Conservation (phyloP, 2,329 filamentous ascomycete genomes). For the Cercospora sesami region DNA sequence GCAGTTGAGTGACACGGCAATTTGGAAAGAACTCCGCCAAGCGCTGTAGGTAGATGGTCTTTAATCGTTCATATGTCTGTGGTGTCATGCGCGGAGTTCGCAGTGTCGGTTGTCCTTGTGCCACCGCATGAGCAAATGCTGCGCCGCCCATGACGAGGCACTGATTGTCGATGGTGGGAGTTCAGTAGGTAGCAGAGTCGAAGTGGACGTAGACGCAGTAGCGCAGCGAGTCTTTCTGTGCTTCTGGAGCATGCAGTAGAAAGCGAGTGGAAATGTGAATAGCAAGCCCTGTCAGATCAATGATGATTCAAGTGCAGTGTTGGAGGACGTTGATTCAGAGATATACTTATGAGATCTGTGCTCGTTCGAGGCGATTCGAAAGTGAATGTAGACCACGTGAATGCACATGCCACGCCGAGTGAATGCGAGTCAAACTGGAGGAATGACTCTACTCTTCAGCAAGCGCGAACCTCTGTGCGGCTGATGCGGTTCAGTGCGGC, state of each 20-base stretch:
- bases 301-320: neutral
- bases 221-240: neutral
- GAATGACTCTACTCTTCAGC: neutral
- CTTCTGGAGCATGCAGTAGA: neutral
- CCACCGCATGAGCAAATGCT: slow-evolving; percentile 53
- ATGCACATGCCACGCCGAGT: neutral
- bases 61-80: slow-evolving; percentile 57
- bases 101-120: slow-evolving; percentile 47
- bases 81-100: slow-evolving; percentile 66
- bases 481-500: neutral
- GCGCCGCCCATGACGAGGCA: slow-evolving; percentile 63
- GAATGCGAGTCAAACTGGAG: neutral
- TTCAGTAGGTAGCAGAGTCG: neutral
- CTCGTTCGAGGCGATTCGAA: neutral
- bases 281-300: neutral
- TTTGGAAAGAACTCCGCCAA: slow-evolving; percentile 55
- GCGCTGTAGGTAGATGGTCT: slow-evolving; percentile 45
- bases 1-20: slow-evolving; percentile 57
- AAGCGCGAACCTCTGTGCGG: neutral
- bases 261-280: neutral
- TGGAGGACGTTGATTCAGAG: neutral
- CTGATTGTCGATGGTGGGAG: neutral
- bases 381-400: neutral
- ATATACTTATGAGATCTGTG: neutral
- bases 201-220: neutral